Evolutionary conservation across 495 filamentous ascomycete species (phyloP).

Genomic region (Tetracladium setigerum): DNA sequence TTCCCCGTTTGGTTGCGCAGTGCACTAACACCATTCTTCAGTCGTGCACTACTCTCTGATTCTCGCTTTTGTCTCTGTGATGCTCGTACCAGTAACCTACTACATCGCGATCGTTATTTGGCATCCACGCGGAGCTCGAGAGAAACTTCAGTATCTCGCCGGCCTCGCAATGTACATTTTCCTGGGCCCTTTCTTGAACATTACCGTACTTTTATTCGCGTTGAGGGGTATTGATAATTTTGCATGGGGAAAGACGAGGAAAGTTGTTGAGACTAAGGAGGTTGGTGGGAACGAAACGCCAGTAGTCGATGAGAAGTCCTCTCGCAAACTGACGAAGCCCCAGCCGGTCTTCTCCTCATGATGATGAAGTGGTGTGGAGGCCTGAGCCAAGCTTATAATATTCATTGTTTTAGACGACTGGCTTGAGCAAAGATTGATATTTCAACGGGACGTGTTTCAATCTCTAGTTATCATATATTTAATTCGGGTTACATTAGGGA

Average conservation of each 20-base stretch:
- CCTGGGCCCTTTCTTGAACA: slow-evolving; percentile 23
- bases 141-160: slow-evolving; percentile 19
- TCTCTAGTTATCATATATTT: no score
- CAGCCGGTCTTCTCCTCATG: no score
- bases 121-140: slow-evolving; percentile 15
- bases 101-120: slow-evolving; percentile 19
- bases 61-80: slow-evolving; percentile 23
- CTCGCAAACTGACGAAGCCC: no score
- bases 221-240: slow-evolving; percentile 24
- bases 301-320: no score
- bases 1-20: background rate
- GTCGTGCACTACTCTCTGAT: slow-evolving; percentile 21
- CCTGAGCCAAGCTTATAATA: no score
- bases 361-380: no score
- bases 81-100: slow-evolving; percentile 20
- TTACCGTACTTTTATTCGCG: slow-evolving; percentile 22
- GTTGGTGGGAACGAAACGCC: no score
- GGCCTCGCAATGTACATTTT: slow-evolving; percentile 17
- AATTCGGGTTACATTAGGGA: no score
- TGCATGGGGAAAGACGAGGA: slow-evolving; percentile 26
- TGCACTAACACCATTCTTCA: background rate
- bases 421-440: no score
- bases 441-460: no score
- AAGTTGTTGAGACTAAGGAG: no score
- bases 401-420: no score